A percentile compares a stretch with the other conserved stretches of the same genome.
phyloP scores from a whole-genome alignment of 345 rosid species.

The Microcos paniculata region DNA sequence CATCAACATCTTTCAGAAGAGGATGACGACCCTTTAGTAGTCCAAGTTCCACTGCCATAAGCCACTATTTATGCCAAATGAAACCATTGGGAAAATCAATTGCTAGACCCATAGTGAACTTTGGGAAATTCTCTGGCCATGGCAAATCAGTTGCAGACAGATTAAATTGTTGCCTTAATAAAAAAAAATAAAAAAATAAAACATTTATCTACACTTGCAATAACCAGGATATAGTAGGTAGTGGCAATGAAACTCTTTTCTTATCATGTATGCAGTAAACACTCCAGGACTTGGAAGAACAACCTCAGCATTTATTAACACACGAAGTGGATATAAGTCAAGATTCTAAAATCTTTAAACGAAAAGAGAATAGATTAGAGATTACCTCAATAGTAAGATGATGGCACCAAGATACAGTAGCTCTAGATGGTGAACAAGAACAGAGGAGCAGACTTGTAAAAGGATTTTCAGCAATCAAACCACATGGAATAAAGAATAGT shows the following conservation, averaged over 20 bases:
- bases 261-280: background rate
- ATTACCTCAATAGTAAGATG: conserved; percentile 77
- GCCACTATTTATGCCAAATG: conserved; percentile 64
- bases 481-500: conserved; percentile 63
- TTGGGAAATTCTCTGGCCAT: conserved; percentile 20
- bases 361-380: conserved; percentile 22
- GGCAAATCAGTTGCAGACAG: no score
- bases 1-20: conserved; percentile 79
- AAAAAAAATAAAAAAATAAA: no score
- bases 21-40: conserved; percentile 98
- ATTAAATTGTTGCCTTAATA: no score
- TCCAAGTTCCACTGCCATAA: conserved; percentile 88
- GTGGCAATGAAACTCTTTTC: background rate
- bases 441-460: conserved; percentile 81
- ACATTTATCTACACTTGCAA: background rate
- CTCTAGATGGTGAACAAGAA: conserved; percentile 53
- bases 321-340: background rate
- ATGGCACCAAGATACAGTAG: conserved; percentile 75
- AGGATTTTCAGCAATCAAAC: conserved; percentile 90
- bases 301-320: conserved; percentile 4
- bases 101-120: background rate
- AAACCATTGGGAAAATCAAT: conserved; percentile 20
- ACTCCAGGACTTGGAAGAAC: no score
- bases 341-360: background rate
- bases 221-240: background rate